Evolutionary conservation across 1,139 yeast species (phyloP).

Genomic region (Suhomyces maxii): DNA sequence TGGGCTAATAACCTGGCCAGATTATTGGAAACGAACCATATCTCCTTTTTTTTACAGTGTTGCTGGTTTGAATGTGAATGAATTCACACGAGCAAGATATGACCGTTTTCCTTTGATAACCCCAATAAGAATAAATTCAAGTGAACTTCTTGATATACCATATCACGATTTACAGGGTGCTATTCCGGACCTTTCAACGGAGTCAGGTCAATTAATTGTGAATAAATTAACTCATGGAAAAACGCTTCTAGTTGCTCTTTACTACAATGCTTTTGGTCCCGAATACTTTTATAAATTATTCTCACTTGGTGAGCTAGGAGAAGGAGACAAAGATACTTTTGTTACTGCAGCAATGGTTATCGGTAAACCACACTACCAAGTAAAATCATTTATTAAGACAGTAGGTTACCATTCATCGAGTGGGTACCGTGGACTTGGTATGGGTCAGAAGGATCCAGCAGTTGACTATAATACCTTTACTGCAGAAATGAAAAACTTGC

Average conservation of each 20-base stretch:
- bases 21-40: slow-evolving; percentile 75
- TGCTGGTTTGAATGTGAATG: slow-evolving; percentile 50
- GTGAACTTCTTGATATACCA: slow-evolving; percentile 16
- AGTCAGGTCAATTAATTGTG: slow-evolving; percentile 60
- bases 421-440: slow-evolving; percentile 36
- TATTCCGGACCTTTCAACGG: slow-evolving; percentile 59
- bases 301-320: slow-evolving; percentile 61
- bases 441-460: slow-evolving; percentile 40
- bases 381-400: slow-evolving; percentile 37
- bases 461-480: slow-evolving; percentile 21
- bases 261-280: slow-evolving; percentile 62
- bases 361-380: slow-evolving; percentile 51
- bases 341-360: slow-evolving; percentile 54
- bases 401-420: slow-evolving; percentile 29
- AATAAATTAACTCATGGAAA: slow-evolving; percentile 54
- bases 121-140: slow-evolving; percentile 4
- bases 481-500: slow-evolving; percentile 16
- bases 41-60: slow-evolving; percentile 67
- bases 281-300: slow-evolving; percentile 52
- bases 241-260: slow-evolving; percentile 50
- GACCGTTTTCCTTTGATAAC: slow-evolving; percentile 14
- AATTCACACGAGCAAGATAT: slow-evolving; percentile 23
- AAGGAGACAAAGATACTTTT: slow-evolving; percentile 69
- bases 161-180: slow-evolving; percentile 56
- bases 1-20: slow-evolving; percentile 79